A percentile compares a stretch with the other conserved stretches of the same genome.
Conservation (phyloP, 2,329 filamentous ascomycete species). For the Aureobasidium melanogenum region DNA sequence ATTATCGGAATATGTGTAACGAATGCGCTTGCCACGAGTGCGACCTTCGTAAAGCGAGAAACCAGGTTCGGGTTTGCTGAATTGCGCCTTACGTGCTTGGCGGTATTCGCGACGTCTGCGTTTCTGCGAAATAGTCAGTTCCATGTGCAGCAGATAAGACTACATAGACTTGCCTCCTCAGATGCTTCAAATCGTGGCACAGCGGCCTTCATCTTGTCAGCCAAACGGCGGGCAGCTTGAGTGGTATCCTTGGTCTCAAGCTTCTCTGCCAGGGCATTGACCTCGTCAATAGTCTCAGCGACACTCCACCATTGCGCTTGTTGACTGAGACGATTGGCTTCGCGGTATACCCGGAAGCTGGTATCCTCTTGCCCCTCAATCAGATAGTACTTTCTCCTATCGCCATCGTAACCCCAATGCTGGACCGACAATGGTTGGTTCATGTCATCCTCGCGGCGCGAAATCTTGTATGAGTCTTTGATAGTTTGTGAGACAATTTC, state of each 20-base stretch:
- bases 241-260: slow-evolving; percentile 69
- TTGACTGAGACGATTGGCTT: slow-evolving; percentile 72
- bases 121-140: slow-evolving; percentile 50
- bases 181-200: slow-evolving; percentile 87
- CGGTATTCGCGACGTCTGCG: slow-evolving; percentile 89
- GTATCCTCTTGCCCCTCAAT: slow-evolving; percentile 93
- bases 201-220: slow-evolving; percentile 67
- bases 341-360: slow-evolving; percentile 84
- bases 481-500: slow-evolving; percentile 73
- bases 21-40: slow-evolving; percentile 89
- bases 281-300: slow-evolving; percentile 81
- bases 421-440: slow-evolving; percentile 88
- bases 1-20: slow-evolving; percentile 91
- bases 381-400: slow-evolving; percentile 88
- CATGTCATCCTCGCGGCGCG: slow-evolving; percentile 64
- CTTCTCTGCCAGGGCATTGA: slow-evolving; percentile 65
- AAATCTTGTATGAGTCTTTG: slow-evolving; percentile 80
- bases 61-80: slow-evolving; percentile 76
- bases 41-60: slow-evolving; percentile 94
- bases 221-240: slow-evolving; percentile 68
- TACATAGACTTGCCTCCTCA: slow-evolving; percentile 58
- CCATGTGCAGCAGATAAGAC: background rate
- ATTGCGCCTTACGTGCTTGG: slow-evolving; percentile 73
- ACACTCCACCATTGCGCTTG: slow-evolving; percentile 87
- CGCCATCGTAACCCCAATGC: slow-evolving; percentile 80